Base-by-base conservation (phyloP, 495 filamentous ascomycete species). In the Aspergillus cristatus region DNA sequence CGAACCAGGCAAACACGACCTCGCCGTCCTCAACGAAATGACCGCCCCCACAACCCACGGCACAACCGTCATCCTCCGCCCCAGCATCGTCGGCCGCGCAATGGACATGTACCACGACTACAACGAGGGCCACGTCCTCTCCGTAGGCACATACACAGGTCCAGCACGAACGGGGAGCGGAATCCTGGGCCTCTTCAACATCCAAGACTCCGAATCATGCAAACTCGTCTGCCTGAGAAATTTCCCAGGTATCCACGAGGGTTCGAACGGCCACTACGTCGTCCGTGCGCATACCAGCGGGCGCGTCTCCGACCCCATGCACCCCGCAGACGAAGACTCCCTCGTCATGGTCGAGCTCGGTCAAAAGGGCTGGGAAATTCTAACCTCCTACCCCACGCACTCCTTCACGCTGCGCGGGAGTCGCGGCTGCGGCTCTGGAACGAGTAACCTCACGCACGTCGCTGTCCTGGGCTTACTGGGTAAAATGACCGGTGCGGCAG, bases 401-500 rank as follows among this genome's bases (percentile, higher is more conserved):
- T 51, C 60, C 0, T 79, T 88, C 46, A 58, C 63, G 1, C 54
- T 75, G 5, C 57, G 42, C 12, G 44, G 43, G 7, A 53, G 41
- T n/a, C 40, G 38, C 4, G 42, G 43, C 1, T 28, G 32, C 10
- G 34, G 32, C 10, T 11, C 20, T 6, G 43, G 22, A 7, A 25
- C 18, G 4, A 28, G 36, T 22, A 42, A n/a, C 3, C 34, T 42
- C 7, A 63, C 57, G 10, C 50, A 71, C 32, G 58, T 85, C 10
- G 81, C 82, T 1, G 75, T 81, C n/a, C 57, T 98, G 2, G 91
- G 91, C 7, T 62, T 98, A 3, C 45, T 95, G 15, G 84, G 73
- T 12, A 94, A 94, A 55, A 93, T 97, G 81, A 86, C 87, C 2
- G 91, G 87, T 6, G 77, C 79, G 2, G 88, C 84, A 0, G 91